phyloP scores from a whole-genome alignment of 345 rosid species.

The Odontarrhena argentea region DNA sequence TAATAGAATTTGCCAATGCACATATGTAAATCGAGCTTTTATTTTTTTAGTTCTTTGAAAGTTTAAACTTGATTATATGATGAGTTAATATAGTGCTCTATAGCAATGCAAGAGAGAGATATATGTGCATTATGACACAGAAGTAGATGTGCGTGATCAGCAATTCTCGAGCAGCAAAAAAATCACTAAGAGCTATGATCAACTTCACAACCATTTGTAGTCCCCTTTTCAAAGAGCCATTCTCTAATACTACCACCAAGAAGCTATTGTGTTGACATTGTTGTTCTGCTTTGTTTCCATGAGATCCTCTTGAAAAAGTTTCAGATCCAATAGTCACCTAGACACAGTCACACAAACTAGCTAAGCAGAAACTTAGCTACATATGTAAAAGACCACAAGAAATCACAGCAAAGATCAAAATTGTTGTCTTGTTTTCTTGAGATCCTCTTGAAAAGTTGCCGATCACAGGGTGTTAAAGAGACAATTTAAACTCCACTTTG shows the following conservation, averaged over 20 bases:
- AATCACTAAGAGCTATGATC: constrained; percentile 42
- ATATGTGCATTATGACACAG: constrained; percentile 45
- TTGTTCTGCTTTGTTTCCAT: no score
- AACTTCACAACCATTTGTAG: no score
- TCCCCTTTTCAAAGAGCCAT: no score
- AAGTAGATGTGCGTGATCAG: constrained; percentile 59
- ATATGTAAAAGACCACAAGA: background rate
- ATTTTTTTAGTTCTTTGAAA: background rate
- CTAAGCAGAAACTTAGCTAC: no score
- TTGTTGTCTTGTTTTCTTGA: background rate
- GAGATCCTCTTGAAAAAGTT: background rate
- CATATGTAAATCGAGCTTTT: constrained; percentile 47
- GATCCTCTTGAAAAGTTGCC: background rate
- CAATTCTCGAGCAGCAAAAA: constrained; percentile 48
- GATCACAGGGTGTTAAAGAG: no score
- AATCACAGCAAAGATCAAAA: constrained; percentile 5
- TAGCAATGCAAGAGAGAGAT: constrained; percentile 51
- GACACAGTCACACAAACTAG: background rate
- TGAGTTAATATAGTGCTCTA: constrained; percentile 51
- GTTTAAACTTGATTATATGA: constrained; percentile 45
- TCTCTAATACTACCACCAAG: no score
- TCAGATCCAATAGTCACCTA: background rate
- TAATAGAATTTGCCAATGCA: constrained; percentile 49
- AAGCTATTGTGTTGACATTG: no score
- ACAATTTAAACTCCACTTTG: background rate